These are phyloP conservation scores for Lenwebbia sp. DNA, from an alignment of 345 rosid genomes.

Conservation along the genomic window DNA sequence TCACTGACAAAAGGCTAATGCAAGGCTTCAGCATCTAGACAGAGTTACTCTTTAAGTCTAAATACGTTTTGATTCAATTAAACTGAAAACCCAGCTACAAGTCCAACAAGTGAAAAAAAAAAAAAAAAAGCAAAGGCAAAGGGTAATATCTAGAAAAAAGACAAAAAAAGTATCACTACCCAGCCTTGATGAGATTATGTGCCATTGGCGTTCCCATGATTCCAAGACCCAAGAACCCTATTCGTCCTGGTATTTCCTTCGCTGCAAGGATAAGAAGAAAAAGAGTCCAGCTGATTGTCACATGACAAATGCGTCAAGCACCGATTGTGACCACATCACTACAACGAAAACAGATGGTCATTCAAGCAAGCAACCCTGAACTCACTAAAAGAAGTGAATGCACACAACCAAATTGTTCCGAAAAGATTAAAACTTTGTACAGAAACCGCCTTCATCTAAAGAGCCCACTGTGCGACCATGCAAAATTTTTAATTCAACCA, in stretches of 20 bases:
- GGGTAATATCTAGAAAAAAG: not conserved
- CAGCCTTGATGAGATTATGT: constrained; percentile 82
- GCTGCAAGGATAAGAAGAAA: constrained; percentile 2
- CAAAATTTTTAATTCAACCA: not conserved
- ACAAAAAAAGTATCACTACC: constrained; percentile 28
- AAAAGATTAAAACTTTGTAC: not conserved
- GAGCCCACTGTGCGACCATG: not conserved
- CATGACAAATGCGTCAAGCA: not conserved
- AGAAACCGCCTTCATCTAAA: not conserved
- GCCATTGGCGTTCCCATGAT: constrained; percentile 98
- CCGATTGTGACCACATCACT: not conserved
- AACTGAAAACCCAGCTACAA: not conserved
- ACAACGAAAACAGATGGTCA: not conserved
- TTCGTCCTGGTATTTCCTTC: constrained; percentile 21
- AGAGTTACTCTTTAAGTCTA: not conserved
- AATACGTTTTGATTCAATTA: not conserved
- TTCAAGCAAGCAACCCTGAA: not conserved
- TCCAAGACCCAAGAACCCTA: constrained; percentile 94
- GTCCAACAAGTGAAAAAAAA: not conserved
- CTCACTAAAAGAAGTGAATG: not conserved
- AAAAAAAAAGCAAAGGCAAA: not conserved
- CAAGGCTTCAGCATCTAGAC: not conserved
- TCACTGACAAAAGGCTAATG: not conserved
- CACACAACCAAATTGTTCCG: not conserved
- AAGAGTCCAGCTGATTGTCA: not conserved